These are phyloP conservation scores for Fusarium piperis DNA, from an alignment of 2,329 filamentous ascomycete genomes.

Conservation along the genomic window DNA sequence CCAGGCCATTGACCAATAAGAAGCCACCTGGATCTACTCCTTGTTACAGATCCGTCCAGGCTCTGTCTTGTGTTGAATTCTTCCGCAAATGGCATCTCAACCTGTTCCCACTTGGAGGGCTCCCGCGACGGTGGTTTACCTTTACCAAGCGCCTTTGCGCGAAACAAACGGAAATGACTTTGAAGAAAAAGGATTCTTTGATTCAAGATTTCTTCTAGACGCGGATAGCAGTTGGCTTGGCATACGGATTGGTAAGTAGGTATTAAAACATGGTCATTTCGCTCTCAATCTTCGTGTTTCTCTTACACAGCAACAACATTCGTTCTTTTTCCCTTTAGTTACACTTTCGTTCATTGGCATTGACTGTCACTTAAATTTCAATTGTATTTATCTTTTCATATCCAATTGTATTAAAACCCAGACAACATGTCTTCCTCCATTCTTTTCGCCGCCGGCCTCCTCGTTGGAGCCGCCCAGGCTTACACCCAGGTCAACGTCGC, in stretches of 20 bases:
- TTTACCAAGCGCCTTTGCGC: background rate
- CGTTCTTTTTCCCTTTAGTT: background rate
- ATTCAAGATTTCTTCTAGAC: background rate
- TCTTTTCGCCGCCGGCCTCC: background rate
- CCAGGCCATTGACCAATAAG: background rate
- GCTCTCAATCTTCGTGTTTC: background rate
- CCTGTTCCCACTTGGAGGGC: background rate
- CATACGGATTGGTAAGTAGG: background rate
- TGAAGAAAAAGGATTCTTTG: background rate
- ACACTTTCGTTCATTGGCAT: background rate
- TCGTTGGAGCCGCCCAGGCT: background rate
- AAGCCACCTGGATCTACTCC: background rate
- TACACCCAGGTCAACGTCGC: background rate
- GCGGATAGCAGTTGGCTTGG: background rate
- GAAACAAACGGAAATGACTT: background rate
- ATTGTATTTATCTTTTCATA: background rate
- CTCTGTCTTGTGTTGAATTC: background rate
- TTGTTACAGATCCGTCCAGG: background rate
- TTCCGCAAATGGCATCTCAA: background rate
- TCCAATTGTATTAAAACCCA: background rate
- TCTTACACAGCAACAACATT: background rate
- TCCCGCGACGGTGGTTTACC: background rate
- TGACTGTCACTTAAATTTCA: background rate
- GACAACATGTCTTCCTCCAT: background rate
- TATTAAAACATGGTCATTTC: background rate